phyloP scores from a whole-genome alignment of 1,139 yeast species.

The Kodamaea plutei region DNA sequence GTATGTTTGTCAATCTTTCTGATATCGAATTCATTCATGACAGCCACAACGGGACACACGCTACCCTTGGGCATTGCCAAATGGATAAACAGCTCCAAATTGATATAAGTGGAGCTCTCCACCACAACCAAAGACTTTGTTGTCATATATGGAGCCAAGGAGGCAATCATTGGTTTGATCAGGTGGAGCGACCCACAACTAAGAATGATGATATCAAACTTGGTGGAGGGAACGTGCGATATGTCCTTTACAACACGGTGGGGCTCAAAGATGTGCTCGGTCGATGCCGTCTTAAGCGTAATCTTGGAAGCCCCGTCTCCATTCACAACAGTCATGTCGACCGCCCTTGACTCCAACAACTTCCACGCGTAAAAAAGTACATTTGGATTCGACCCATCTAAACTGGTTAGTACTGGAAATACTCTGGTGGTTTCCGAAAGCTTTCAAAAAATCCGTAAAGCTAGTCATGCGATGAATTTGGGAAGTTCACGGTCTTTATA shows the following conservation, averaged over 20 bases:
- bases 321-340: slow-evolving; percentile 34
- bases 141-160: slow-evolving; percentile 25
- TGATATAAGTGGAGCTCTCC: slow-evolving; percentile 69
- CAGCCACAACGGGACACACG: slow-evolving; percentile 47
- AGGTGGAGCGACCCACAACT: slow-evolving; percentile 40
- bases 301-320: not conserved
- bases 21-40: slow-evolving; percentile 63
- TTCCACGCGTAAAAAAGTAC: slow-evolving; percentile 51
- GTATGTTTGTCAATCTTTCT: slow-evolving; percentile 28
- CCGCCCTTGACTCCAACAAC: slow-evolving; percentile 34
- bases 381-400: slow-evolving; percentile 47
- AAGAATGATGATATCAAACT: slow-evolving; percentile 32
- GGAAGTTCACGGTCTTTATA: no score
- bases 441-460: no score
- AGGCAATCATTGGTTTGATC: slow-evolving; percentile 31
- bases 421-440: no score
- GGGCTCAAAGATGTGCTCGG: slow-evolving; percentile 20
- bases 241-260: slow-evolving; percentile 16
- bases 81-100: slow-evolving; percentile 63
- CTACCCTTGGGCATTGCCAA: slow-evolving; percentile 27
- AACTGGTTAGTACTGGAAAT: slow-evolving; percentile 4
- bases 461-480: no score
- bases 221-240: slow-evolving; percentile 15
- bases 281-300: slow-evolving; percentile 4
- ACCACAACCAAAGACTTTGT: slow-evolving; percentile 49